These are phyloP conservation scores for Durusdinium trenchii DNA, from an alignment of 73 alveolate genomes.

Conservation along the genomic window DNA sequence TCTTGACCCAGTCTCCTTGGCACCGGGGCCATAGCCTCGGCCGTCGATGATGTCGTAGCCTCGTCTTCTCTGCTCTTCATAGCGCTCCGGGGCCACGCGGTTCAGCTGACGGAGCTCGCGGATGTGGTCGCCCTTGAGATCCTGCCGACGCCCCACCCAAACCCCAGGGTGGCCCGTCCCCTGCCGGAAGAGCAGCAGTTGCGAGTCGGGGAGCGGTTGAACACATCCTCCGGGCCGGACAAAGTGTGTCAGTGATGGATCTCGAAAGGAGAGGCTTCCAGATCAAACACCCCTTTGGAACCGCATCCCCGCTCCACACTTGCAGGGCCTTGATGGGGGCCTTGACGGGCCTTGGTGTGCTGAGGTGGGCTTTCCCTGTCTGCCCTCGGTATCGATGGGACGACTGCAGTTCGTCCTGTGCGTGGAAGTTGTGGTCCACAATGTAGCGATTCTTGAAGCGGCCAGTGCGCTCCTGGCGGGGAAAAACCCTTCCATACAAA, in stretches of 20 bases:
- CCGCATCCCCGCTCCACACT: neutral
- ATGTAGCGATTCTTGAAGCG: conserved; percentile 76
- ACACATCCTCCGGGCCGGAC: too few relatives aligned
- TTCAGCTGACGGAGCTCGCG: conserved; percentile 71
- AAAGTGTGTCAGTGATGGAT: too few relatives aligned
- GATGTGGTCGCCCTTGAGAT: conserved; percentile 87
- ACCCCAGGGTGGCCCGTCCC: too few relatives aligned
- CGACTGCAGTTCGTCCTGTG: conserved; percentile 44
- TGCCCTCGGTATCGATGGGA: too few relatives aligned
- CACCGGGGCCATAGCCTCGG: conserved; percentile 89
- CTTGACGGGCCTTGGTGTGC: too few relatives aligned
- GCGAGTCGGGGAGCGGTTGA: too few relatives aligned
- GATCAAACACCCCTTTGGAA: neutral
- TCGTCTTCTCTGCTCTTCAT: conserved; percentile 64
- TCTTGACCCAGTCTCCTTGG: too few relatives aligned
- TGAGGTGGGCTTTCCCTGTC: too few relatives aligned
- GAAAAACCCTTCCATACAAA: too few relatives aligned
- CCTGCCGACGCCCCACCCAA: conserved; percentile 7
- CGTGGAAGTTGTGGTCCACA: conserved; percentile 92
- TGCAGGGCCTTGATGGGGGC: too few relatives aligned
- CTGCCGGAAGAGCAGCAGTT: too few relatives aligned
- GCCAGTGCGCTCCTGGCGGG: conserved; percentile 33
- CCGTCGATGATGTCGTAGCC: conserved; percentile 95
- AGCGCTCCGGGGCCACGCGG: conserved; percentile 86
- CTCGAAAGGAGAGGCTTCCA: too few relatives aligned